Conservation (phyloP, 768 basidiomycete genomes). For the Crepidotus variabilis region DNA sequence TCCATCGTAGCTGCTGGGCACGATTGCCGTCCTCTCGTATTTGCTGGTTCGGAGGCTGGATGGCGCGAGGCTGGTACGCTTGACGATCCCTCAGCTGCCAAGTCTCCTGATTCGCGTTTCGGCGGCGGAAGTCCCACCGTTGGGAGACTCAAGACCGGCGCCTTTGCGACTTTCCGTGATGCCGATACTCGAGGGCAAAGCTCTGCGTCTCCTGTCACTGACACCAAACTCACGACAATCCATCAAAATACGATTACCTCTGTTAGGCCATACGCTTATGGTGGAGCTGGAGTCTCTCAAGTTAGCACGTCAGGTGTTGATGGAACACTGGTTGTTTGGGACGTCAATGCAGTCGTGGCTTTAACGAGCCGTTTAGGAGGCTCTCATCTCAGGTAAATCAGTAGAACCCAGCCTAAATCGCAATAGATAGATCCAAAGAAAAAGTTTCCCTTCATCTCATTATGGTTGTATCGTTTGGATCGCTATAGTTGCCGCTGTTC, state of each 20-base stretch:
- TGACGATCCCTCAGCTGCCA: constrained; percentile 67
- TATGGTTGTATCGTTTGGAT: constrained; percentile 23
- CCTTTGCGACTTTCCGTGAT: constrained; percentile 90
- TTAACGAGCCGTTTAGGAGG: constrained; percentile 49
- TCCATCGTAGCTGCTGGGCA: constrained; percentile 90
- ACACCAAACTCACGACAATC: constrained; percentile 82
- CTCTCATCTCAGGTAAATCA: constrained; percentile 36
- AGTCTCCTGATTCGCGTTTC: constrained; percentile 39
- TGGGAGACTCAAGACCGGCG: constrained; percentile 86
- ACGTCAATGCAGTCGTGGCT: constrained; percentile 54
- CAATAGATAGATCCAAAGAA: constrained; percentile 6
- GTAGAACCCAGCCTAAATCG: constrained; percentile 3
- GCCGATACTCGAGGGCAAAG: constrained; percentile 79
- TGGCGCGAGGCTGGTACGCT: constrained; percentile 83
- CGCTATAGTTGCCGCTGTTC: constrained; percentile 18
- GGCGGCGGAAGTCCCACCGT: constrained; percentile 39
- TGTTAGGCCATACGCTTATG: constrained; percentile 69
- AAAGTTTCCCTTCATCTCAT: constrained; percentile 11
- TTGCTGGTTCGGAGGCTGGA: constrained; percentile 67
- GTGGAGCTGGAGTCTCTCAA: constrained; percentile 54
- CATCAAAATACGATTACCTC: constrained; percentile 99
- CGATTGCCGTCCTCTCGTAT: constrained; percentile 94
- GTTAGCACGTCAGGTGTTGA: constrained; percentile 94
- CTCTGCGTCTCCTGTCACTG: constrained; percentile 27
- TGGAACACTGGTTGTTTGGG: constrained; percentile 91